Percentiles rank a stretch among this genome's conserved stretches.
phyloP scores from a whole-genome alignment of 495 filamentous ascomycete species.

The Penicillium lividum region DNA sequence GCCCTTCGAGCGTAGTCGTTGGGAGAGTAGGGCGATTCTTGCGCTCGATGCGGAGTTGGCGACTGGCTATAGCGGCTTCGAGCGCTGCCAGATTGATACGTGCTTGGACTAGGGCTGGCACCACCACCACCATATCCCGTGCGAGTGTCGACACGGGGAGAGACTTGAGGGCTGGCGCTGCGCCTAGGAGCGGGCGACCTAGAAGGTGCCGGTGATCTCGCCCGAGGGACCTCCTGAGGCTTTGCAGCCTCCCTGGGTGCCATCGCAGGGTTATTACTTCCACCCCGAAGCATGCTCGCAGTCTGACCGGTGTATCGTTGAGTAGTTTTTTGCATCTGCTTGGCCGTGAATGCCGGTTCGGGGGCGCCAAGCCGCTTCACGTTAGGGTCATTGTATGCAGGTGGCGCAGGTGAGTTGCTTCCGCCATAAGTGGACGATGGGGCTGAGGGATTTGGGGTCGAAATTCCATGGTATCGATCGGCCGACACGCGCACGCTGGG shows the following conservation, averaged over 20 bases:
- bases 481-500: slow-evolving; percentile 80
- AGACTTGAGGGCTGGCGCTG: slow-evolving; percentile 54
- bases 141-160: slow-evolving; percentile 40
- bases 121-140: slow-evolving; percentile 39
- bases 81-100: slow-evolving; percentile 42
- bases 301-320: slow-evolving; percentile 83
- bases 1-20: slow-evolving; percentile 52
- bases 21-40: slow-evolving; percentile 57
- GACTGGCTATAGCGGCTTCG: slow-evolving; percentile 44
- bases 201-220: slow-evolving; percentile 49
- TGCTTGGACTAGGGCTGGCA: slow-evolving; percentile 36
- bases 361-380: slow-evolving; percentile 83
- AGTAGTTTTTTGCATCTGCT: slow-evolving; percentile 91
- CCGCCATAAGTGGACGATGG: slow-evolving; percentile 63
- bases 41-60: slow-evolving; percentile 52
- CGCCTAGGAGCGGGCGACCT: slow-evolving; percentile 53
- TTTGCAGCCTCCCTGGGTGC: slow-evolving; percentile 15
- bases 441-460: slow-evolving; percentile 63
- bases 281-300: slow-evolving; percentile 72
- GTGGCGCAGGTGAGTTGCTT: slow-evolving; percentile 59
- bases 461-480: slow-evolving; percentile 87
- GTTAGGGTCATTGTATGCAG: slow-evolving; percentile 75
- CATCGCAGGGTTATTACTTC: slow-evolving; percentile 32
- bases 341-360: slow-evolving; percentile 85
- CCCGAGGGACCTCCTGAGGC: slow-evolving; percentile 44